Evolutionary conservation across 2,329 filamentous ascomycete genomes (phyloP).

Genomic region (Microsporum audouinii): DNA sequence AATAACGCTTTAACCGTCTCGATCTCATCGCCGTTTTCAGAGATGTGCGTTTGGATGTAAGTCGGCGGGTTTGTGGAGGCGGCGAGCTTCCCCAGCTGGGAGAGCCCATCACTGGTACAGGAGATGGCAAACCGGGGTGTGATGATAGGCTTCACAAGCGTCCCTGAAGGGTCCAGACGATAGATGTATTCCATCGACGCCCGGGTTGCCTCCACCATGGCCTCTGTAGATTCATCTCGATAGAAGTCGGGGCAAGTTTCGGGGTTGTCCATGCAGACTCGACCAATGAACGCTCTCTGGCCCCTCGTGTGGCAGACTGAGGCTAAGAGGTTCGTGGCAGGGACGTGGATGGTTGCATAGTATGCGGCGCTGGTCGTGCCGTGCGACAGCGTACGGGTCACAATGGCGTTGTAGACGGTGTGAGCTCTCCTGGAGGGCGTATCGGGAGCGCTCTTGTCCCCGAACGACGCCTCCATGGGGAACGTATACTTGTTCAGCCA

Average conservation of each 20-base stretch:
- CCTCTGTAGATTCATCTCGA: constrained; percentile 55
- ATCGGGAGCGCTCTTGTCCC: constrained; percentile 20
- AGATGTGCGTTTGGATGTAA: constrained; percentile 73
- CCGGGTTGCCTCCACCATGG: constrained; percentile 46
- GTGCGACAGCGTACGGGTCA: constrained; percentile 70
- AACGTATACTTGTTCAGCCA: constrained; percentile 96
- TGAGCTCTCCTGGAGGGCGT: constrained; percentile 20
- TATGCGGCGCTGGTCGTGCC: constrained; percentile 94
- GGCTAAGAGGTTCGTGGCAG: constrained; percentile 81
- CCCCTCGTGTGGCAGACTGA: constrained; percentile 67
- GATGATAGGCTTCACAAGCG: constrained; percentile 63
- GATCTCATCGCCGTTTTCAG: constrained; percentile 68
- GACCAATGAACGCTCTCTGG: constrained; percentile 80
- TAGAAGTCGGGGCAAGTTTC: constrained; percentile 63
- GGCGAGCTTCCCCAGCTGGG: constrained; percentile 53
- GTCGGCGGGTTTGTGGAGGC: constrained; percentile 48
- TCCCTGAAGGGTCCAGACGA: constrained; percentile 50
- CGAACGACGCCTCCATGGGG: constrained; percentile 71
- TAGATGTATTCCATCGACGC: constrained; percentile 55
- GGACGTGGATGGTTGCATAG: constrained; percentile 79
- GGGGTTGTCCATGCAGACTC: constrained; percentile 83
- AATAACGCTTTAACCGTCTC: constrained; percentile 60
- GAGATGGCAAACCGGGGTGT: constrained; percentile 56
- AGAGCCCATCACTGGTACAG: constrained; percentile 46
- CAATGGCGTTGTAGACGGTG: constrained; percentile 61